Evolutionary conservation across 495 filamentous ascomycete genomes (phyloP).

Genomic region (Xylaria intraflava): DNA sequence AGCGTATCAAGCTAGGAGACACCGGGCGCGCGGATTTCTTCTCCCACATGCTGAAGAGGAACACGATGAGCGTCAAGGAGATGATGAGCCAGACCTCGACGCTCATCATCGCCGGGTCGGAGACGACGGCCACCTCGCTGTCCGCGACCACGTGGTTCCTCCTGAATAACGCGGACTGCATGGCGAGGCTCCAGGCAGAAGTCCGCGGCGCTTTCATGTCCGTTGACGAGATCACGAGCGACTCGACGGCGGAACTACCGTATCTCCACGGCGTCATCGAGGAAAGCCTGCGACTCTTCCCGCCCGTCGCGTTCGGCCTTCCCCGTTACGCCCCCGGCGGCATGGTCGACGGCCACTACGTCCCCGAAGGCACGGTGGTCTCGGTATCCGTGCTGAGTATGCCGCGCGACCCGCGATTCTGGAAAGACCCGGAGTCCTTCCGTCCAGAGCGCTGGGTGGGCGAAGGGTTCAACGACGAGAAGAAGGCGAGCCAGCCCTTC

Average conservation of each 20-base stretch:
- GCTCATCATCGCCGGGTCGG: slow-evolving; percentile 43
- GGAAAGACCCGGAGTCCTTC: slow-evolving; percentile 17
- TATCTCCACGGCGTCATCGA: slow-evolving; percentile 35
- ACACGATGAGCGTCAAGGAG: slow-evolving; percentile 8
- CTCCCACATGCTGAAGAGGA: slow-evolving; percentile 8
- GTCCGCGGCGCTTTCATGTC: slow-evolving; percentile 42
- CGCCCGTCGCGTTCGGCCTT: slow-evolving; percentile 11
- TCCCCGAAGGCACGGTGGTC: slow-evolving; percentile 26
- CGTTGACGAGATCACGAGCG: slow-evolving; percentile 39
- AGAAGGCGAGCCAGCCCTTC: slow-evolving; percentile 26
- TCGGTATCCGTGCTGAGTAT: slow-evolving; percentile 21
- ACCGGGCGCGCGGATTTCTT: slow-evolving; percentile 7
- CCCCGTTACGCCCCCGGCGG: slow-evolving; percentile 17
- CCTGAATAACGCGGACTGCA: slow-evolving; percentile 21
- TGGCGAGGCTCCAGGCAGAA: slow-evolving; percentile 34
- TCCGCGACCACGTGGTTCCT: slow-evolving; percentile 42
- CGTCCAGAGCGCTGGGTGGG: slow-evolving; percentile 25
- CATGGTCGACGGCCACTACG: slow-evolving; percentile 21
- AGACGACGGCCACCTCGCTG: slow-evolving; percentile 48
- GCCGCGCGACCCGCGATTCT: slow-evolving; percentile 22
- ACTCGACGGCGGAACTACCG: slow-evolving; percentile 12
- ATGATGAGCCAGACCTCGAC: slow-evolving; percentile 10
- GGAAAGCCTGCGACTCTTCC: slow-evolving; percentile 31
- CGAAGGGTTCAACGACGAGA: slow-evolving; percentile 23
- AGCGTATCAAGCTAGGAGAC: neutral